A percentile compares a stretch with the other conserved stretches of the same genome.
These are phyloP conservation scores for Gloeostereum incarnatum DNA, from an alignment of 768 basidiomycete species.

Conservation along the genomic window DNA sequence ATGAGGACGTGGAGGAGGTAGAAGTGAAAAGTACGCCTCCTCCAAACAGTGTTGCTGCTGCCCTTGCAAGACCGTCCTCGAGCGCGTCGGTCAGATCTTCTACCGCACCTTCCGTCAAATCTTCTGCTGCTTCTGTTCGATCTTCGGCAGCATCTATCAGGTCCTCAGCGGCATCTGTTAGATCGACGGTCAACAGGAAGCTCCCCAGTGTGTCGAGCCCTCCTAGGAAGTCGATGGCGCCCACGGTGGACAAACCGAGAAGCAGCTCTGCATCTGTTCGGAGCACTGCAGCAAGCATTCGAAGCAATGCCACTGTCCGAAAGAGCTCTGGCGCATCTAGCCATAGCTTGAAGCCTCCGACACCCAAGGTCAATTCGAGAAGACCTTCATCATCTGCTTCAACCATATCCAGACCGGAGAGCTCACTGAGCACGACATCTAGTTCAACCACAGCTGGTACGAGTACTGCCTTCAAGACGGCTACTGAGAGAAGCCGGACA, in stretches of 20 bases:
- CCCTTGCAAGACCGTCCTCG: conserved; percentile 1
- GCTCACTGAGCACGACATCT: background rate
- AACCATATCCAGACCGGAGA: too few species aligned
- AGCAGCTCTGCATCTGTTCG: background rate
- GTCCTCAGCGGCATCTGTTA: conserved; percentile 2
- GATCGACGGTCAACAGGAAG: conserved; percentile 2
- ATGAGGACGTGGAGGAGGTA: conserved; percentile 4
- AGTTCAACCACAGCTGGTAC: background rate
- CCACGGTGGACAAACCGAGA: conserved; percentile 3
- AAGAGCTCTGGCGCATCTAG: too few species aligned
- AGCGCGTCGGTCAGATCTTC: background rate
- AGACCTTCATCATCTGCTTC: too few species aligned
- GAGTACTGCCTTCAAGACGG: conserved; percentile 1
- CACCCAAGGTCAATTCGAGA: too few species aligned
- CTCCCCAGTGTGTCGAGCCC: background rate
- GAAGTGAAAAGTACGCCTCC: conserved; percentile 7
- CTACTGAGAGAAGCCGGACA: background rate
- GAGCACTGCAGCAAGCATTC: too few species aligned
- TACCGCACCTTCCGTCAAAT: too few species aligned
- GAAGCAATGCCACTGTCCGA: too few species aligned
- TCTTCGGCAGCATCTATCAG: conserved; percentile 3
- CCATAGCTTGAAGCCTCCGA: background rate
- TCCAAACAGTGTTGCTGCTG: too few species aligned
- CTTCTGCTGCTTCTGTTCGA: conserved; percentile 2
- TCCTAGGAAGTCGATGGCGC: conserved; percentile 1